Evolutionary conservation across 768 basidiomycete genomes (phyloP), one percentile per base, ranked within the genome.

Genomic region (Candolleomyces aberdarensis): DNA sequence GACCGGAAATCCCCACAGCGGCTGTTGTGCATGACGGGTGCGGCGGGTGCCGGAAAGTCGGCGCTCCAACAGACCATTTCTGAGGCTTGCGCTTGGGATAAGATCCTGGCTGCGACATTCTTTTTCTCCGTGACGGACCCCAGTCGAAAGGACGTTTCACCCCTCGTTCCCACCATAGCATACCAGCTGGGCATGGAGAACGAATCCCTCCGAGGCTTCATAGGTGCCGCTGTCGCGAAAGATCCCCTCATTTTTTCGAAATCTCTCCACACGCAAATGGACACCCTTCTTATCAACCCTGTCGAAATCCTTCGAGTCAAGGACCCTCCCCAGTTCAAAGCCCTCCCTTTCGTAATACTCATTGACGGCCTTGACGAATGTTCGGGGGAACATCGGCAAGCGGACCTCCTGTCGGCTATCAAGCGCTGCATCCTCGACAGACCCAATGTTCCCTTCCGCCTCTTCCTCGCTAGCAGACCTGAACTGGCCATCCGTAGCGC

Each of bases 291-390:
- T 29, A 17, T 58, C n/a, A 46, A 46, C 17, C 63, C 63, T 9
- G 32, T 59, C 15, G 9, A 19, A 44, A 11, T 20, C 11, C 26
- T 57, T 8, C 10, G 44, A 8, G 20, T 8, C 14, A 20, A 43
- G 11, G 29, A 52, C 29, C 26, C 26, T 8, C 10, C 20, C 2
- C 20, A 5, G 11, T 26, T 50, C 3, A 40, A 48, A 31, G n/a
- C 15, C 7, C 41, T 40, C 11, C 41, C 39, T 9, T 26, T 53
- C 8, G 53, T 32, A 31, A 48, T 64, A 19, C 52, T 58, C 46
- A 52, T 64, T 14, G 63, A 64, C 22, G 63, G 63, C 3, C 50
- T 54, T 15, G 64, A 67, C 39, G 66, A 67, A 26, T 67, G 64
- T 44, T 14, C 19, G 3, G 64, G 58, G 5, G 49, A 48, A 13